A percentile compares a stretch with the other conserved stretches of the same genome.
phyloP scores from a whole-genome alignment of 164 flowering plant species.

The Tinospora cordifolia region DNA sequence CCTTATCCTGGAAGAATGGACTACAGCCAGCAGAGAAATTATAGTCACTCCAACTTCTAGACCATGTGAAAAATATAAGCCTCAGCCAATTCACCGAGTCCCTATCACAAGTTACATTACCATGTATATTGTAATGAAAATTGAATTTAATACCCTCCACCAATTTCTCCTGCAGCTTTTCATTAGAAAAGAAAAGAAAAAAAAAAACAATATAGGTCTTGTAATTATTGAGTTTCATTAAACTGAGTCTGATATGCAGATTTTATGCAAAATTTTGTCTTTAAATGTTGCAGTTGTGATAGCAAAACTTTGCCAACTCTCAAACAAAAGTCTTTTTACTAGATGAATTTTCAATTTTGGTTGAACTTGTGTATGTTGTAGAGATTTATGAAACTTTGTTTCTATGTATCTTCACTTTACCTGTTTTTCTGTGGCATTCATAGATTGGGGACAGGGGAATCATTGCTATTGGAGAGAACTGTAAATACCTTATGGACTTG shows the following conservation, averaged over 20 bases:
- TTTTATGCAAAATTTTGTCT: neutral
- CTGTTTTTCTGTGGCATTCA: conserved; percentile 3
- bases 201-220: no score
- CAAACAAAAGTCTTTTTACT: neutral
- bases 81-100: no score
- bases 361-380: neutral
- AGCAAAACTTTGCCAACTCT: neutral
- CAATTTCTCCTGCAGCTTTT: no score
- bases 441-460: conserved; percentile 85
- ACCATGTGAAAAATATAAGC: no score
- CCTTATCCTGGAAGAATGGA: no score
- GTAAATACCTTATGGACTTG: conserved; percentile 63
- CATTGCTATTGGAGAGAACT: conserved; percentile 69
- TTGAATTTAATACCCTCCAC: no score
- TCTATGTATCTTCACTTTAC: neutral
- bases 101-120: no score
- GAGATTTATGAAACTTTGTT: neutral
- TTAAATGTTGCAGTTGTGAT: neutral
- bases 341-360: neutral
- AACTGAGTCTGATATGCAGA: neutral
- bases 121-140: no score
- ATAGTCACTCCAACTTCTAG: no score
- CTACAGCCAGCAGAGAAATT: no score
- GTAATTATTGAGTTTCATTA: no score
- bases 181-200: no score